These are phyloP conservation scores for Lipomyces chichibuensis DNA, from an alignment of 805 yeast genomes.

Conservation along the genomic window DNA sequence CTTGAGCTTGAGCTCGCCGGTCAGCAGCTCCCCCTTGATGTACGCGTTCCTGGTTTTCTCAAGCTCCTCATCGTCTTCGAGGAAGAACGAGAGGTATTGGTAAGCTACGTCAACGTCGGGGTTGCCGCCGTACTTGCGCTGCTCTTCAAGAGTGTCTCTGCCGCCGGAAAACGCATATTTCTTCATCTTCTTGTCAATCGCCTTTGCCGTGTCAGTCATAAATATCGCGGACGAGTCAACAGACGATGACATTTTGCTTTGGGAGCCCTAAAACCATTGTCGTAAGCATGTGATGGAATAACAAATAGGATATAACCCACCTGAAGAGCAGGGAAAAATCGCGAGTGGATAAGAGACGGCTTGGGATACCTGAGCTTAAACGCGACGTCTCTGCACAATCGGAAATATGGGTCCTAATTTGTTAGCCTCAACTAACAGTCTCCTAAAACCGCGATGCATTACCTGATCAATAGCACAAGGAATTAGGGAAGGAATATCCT, in stretches of 20 bases:
- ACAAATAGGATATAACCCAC: neutral
- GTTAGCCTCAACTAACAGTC: neutral
- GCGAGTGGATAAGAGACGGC: constrained; percentile 90
- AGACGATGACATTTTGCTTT: constrained; percentile 95
- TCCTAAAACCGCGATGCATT: neutral
- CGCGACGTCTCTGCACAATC: constrained; percentile 97
- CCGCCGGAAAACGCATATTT: constrained; percentile 98
- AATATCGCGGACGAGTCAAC: constrained; percentile 88
- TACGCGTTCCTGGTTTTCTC: constrained; percentile 64
- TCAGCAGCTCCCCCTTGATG: constrained; percentile 76
- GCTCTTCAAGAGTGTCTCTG: constrained; percentile 82
- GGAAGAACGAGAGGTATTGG: constrained; percentile 88
- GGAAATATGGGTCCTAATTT: constrained; percentile 80
- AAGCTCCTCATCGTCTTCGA: constrained; percentile 83
- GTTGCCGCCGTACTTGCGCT: constrained; percentile 86
- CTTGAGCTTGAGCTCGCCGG: constrained; percentile 90
- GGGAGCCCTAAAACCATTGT: constrained; percentile 69
- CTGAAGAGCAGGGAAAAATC: constrained; percentile 85
- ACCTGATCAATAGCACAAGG: constrained; percentile 97
- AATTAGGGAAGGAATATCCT: constrained; percentile 92
- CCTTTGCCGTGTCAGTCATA: constrained; percentile 92
- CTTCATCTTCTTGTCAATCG: constrained; percentile 90
- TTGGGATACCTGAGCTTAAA: constrained; percentile 86
- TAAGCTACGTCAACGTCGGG: constrained; percentile 95
- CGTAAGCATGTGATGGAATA: neutral